phyloP scores from a whole-genome alignment of 331 rosid species.

The Quercus tomentella region DNA sequence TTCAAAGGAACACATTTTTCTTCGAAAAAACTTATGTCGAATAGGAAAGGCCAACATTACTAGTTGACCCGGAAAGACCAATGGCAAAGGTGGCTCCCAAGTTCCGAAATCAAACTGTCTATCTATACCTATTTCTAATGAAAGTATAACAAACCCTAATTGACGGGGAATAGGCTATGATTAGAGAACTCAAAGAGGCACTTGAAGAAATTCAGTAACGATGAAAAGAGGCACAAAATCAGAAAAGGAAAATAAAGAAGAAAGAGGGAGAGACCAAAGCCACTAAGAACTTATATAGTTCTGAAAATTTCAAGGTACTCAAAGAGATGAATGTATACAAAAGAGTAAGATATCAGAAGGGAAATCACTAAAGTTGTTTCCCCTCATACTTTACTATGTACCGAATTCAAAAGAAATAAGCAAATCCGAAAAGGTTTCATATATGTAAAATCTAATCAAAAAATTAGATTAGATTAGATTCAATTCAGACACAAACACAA shows the following conservation, averaged over 20 bases:
- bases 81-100: background rate
- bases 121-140: background rate
- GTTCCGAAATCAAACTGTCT: background rate
- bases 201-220: background rate
- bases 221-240: background rate
- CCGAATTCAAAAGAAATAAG: background rate
- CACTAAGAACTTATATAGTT: background rate
- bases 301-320: background rate
- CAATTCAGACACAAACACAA: background rate
- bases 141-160: background rate
- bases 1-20: too few species aligned
- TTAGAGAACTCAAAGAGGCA: background rate
- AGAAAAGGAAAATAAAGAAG: background rate
- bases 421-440: background rate
- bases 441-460: background rate
- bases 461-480: too few species aligned
- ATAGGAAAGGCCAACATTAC: too few species aligned
- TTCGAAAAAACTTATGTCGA: too few species aligned
- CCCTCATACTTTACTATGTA: background rate
- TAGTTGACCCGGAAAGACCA: background rate
- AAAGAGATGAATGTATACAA: background rate
- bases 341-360: background rate
- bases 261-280: background rate
- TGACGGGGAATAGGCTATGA: background rate
- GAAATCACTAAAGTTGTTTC: background rate